A percentile compares a stretch with the other conserved stretches of the same genome.
These are phyloP conservation scores for Aspergillus jensenii DNA, from an alignment of 2,329 filamentous ascomycete species.

Conservation along the genomic window DNA sequence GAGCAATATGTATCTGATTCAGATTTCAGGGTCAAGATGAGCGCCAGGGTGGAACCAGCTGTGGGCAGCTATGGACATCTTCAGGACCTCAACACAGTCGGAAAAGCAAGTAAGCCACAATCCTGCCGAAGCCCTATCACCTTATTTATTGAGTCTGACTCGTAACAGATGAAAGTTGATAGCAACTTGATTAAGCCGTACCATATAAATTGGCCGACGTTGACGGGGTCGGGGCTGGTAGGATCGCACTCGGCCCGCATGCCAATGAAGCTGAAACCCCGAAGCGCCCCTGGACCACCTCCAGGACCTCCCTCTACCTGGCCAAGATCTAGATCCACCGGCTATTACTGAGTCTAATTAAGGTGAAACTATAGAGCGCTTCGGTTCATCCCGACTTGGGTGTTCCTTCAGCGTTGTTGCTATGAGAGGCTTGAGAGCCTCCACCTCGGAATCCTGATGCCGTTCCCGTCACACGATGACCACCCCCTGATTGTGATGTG, in stretches of 20 bases:
- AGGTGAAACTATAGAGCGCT: constrained; percentile 22
- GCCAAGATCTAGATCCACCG: constrained; percentile 13
- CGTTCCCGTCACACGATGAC: constrained; percentile 1
- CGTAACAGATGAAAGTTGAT: not conserved
- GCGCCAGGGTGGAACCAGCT: not conserved
- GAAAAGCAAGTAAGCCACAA: not conserved
- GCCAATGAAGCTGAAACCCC: constrained; percentile 26
- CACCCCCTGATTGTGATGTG: not conserved
- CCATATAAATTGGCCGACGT: constrained; percentile 7
- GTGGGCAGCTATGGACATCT: not conserved
- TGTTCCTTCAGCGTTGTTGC: not conserved
- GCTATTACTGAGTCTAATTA: constrained; percentile 16
- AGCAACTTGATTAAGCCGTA: not conserved
- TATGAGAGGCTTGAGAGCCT: not conserved
- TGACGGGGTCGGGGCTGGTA: not conserved
- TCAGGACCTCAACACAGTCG: not conserved
- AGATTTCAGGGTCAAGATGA: not conserved
- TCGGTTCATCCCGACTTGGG: constrained; percentile 12
- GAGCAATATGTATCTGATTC: not conserved
- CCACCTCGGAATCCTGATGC: not conserved
- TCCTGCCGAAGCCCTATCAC: not conserved
- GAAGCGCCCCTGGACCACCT: constrained; percentile 2
- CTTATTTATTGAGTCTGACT: not conserved
- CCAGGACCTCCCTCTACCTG: constrained; percentile 8
- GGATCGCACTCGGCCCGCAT: not conserved